Evolutionary conservation across 495 filamentous ascomycete genomes (phyloP), one percentile per base, ranked within the genome.

Genomic region (Hypoxylon fragiforme): DNA sequence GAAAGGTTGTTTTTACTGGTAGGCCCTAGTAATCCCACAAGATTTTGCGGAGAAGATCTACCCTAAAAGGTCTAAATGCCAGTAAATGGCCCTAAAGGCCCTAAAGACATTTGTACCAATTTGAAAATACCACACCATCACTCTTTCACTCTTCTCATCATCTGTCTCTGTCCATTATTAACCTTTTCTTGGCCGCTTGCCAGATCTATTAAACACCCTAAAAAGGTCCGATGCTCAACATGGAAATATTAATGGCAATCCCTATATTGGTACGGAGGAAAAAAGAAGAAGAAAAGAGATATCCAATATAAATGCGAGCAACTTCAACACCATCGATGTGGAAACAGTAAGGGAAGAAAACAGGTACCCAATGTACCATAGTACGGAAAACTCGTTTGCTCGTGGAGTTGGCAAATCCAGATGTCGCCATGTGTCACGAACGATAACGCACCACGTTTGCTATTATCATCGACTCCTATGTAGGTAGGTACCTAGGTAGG

Each of bases 11-110:
- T n/a, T n/a, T n/a, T n/a, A n/a, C n/a, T n/a, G n/a, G n/a, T n/a
- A n/a, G n/a, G n/a, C n/a, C n/a, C n/a, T n/a, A n/a, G n/a, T n/a
- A n/a, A n/a, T n/a, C 20, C 19, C 21, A 12, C 20, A 19, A 42
- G 50, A 35, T 53, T 59, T 28, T 58, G 62, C 54, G 59, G 63
- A 65, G 59, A 63, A 50, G 50, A 50, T 58, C 59, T 56, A 41
- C 43, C 28, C 55, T 57, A 36, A 28, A 63, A 34, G n/a, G n/a
- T n/a, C n/a, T n/a, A n/a, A n/a, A n/a, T n/a, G n/a, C n/a, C n/a
- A n/a, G n/a, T n/a, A n/a, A n/a, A n/a, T n/a, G n/a, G n/a, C n/a
- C n/a, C n/a, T n/a, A n/a, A n/a, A n/a, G n/a, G n/a, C n/a, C n/a
- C n/a, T n/a, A n/a, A n/a, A n/a, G n/a, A n/a, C n/a, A n/a, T n/a